Conservation (phyloP, 2,329 filamentous ascomycete genomes). For the Xylaria polymorpha region DNA sequence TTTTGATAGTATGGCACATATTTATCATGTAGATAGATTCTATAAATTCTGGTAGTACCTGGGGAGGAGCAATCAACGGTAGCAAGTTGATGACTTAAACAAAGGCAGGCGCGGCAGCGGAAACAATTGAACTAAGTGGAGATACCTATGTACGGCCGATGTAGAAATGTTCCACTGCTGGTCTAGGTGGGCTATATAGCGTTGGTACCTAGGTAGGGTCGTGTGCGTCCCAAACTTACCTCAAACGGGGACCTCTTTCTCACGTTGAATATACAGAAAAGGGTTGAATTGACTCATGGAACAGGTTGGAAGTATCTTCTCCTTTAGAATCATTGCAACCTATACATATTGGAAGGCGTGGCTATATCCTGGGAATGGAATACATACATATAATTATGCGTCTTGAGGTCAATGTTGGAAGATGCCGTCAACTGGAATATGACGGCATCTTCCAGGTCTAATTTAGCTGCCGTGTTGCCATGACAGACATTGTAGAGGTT, state of each 20-base stretch:
- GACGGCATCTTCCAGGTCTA: no score
- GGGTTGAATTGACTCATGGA: neutral
- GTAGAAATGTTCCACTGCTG: neutral
- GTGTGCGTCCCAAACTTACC: neutral
- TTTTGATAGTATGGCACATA: neutral
- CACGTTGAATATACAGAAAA: neutral
- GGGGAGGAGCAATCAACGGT: neutral
- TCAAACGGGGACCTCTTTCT: neutral
- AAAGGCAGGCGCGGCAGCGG: neutral
- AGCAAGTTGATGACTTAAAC: neutral
- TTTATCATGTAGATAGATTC: no score
- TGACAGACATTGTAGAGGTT: neutral
- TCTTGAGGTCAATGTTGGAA: neutral
- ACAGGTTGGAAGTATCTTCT: neutral
- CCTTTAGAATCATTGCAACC: neutral
- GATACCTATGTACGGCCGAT: neutral
- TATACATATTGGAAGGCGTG: neutral
- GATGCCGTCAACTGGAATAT: no score
- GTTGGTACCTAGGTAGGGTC: neutral
- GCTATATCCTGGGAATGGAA: neutral
- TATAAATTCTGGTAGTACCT: neutral
- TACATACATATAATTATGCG: neutral
- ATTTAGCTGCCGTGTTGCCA: neutral
- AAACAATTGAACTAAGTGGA: conserved; percentile 2
- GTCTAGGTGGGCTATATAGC: neutral